These are phyloP conservation scores for Ganoderma sp. DNA, from an alignment of 1,284 basidiomycete species.

Conservation along the genomic window DNA sequence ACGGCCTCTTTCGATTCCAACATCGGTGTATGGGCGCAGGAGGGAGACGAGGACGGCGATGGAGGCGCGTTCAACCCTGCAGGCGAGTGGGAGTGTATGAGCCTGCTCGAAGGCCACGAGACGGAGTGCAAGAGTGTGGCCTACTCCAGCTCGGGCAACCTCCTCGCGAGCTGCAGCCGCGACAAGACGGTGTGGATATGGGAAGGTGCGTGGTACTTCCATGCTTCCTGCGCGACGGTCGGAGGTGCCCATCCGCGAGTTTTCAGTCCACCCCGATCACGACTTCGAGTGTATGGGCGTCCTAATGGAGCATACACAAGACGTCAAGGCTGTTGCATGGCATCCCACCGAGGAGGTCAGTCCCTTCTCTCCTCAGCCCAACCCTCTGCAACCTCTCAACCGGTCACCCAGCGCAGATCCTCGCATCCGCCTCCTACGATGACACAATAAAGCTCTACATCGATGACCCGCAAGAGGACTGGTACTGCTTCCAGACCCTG, in stretches of 20 bases:
- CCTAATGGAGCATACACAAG: conserved; percentile 96
- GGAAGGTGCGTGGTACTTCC: conserved; percentile 72
- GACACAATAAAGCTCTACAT: conserved; percentile 94
- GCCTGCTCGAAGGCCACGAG: conserved; percentile 93
- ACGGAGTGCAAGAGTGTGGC: conserved; percentile 96
- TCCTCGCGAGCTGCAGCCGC: conserved; percentile 91
- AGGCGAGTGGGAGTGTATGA: conserved; percentile 86
- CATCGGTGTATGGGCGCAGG: conserved; percentile 90
- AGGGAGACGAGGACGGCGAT: conserved; percentile 50
- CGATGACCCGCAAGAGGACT: conserved; percentile 95
- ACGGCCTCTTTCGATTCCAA: conserved; percentile 96
- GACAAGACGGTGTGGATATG: conserved; percentile 99
- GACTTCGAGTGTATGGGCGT: conserved; percentile 97
- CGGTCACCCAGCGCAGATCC: conserved; percentile 63
- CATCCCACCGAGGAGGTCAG: conserved; percentile 92
- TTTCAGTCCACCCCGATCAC: conserved; percentile 82
- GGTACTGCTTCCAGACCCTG: conserved; percentile 88
- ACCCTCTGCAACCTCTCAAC: conserved; percentile 20
- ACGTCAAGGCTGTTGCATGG: conserved; percentile 96
- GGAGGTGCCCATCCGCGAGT: background rate
- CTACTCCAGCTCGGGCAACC: conserved; percentile 80
- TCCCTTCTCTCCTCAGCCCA: conserved; percentile 18
- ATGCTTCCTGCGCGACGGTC: background rate
- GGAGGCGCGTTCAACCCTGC: conserved; percentile 46
- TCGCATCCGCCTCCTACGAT: conserved; percentile 97